Percentiles rank a stretch among this genome's conserved stretches.
Evolutionary conservation across 768 basidiomycete species (phyloP).

Genomic region (Pholiota molesta): DNA sequence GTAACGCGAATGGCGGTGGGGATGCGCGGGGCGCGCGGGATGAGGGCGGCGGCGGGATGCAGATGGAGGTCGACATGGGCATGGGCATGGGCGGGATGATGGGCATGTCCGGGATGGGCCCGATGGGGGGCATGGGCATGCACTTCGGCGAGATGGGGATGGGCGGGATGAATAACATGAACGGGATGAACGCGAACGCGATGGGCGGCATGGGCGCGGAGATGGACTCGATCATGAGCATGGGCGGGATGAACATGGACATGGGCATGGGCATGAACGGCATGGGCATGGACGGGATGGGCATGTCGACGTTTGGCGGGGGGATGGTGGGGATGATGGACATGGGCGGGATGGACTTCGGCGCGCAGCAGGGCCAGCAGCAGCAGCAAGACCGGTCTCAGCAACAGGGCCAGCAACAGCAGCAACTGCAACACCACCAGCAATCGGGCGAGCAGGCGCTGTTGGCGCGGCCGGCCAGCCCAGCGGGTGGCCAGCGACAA

Average conservation of each 20-base stretch:
- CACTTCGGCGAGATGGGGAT: constrained; percentile 4
- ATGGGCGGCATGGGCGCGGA: constrained; percentile 13
- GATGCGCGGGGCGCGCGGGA: not conserved
- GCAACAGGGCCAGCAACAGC: constrained; percentile 10
- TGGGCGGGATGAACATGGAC: constrained; percentile 14
- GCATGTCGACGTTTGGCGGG: constrained; percentile 2
- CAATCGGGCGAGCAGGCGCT: constrained; percentile 5
- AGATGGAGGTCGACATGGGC: constrained; percentile 15
- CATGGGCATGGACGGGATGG: constrained; percentile 12
- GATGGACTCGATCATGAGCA: constrained; percentile 9
- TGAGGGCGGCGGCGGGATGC: not conserved
- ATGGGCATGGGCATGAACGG: constrained; percentile 15
- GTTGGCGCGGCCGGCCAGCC: not conserved
- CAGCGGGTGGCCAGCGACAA: not conserved
- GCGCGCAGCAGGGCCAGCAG: constrained; percentile 10
- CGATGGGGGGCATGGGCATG: constrained; percentile 14
- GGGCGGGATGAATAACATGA: constrained; percentile 11
- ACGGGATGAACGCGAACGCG: not conserved
- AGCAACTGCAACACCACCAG: constrained; percentile 13
- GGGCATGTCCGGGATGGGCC: constrained; percentile 4
- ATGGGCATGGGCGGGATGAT: constrained; percentile 16
- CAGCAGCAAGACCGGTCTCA: constrained; percentile 10
- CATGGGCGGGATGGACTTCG: constrained; percentile 19
- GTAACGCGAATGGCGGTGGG: not conserved
- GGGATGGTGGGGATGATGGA: constrained; percentile 20